Evolutionary conservation across 2,329 filamentous ascomycete species (phyloP).

Genomic region (Leptographium lundbergii): DNA sequence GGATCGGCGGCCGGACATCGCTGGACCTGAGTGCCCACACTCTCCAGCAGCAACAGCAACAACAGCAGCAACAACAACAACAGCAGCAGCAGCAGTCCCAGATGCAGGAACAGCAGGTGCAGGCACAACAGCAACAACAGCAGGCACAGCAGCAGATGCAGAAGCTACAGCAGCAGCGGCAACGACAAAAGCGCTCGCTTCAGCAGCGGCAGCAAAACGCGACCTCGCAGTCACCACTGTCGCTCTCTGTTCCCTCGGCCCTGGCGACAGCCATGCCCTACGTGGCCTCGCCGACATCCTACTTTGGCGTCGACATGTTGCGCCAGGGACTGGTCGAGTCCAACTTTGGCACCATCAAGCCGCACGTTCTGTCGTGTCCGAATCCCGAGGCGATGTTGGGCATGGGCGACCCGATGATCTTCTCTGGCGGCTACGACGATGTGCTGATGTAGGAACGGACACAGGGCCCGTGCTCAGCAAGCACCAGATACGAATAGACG

Average conservation of each 20-base stretch:
- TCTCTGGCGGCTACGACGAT: constrained; percentile 36
- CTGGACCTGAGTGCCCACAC: constrained; percentile 28
- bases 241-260: constrained; percentile 2
- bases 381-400: constrained; percentile 45
- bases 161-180: neutral
- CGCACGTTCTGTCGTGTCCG: constrained; percentile 37
- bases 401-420: constrained; percentile 47
- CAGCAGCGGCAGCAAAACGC: neutral
- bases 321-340: constrained; percentile 37
- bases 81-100: neutral
- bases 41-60: constrained; percentile 20
- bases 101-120: neutral
- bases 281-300: constrained; percentile 8
- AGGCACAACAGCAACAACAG: neutral
- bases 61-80: neutral
- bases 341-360: constrained; percentile 42
- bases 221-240: neutral
- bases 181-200: neutral
- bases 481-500: too few species aligned
- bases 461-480: neutral
- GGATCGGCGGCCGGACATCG: constrained; percentile 21
- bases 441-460: constrained; percentile 15
- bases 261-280: constrained; percentile 5
- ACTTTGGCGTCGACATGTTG: constrained; percentile 32
- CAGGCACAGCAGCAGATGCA: neutral